Base-by-base conservation (phyloP, 2,329 filamentous ascomycete genomes). In the Alternaria viburni region DNA sequence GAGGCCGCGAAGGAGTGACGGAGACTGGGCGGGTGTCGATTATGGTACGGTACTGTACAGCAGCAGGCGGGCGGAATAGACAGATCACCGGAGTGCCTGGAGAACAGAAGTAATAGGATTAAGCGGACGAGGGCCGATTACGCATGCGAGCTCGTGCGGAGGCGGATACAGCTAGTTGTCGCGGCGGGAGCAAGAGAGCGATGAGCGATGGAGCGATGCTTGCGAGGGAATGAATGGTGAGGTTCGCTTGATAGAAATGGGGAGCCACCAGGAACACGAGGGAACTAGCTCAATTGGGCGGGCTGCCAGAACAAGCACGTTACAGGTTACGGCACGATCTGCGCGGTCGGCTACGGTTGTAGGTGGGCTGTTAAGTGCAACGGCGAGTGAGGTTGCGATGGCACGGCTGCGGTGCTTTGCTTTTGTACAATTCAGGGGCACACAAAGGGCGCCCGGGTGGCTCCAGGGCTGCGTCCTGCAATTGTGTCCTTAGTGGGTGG, bases 41-140 rank as follows among this genome's bases (percentile, higher is more conserved):
- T 78, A 77, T 69, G 73, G 68, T 71, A 74, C 69, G 69, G 44
- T 44, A 25, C 59, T 46, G 59, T 61, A 62, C 71, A 73, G 73
- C 69, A 68, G 68, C 69, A 68, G 68, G 64, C 68, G 67, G 73
- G 63, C 64, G 69, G 69, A 79, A 79, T 79, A 79, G 74, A 79
- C 77, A 80, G 73, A 74, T 69, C 73, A 71, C 71, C 51, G 56
- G 59, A 59, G 72, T 67, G 72, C 67, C 73, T 79, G 77, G 77
- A 79, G 77, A 78, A 77, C 55, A 66, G 67, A 79, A 78, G 70
- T 73, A 77, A 76, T 70, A 71, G 52, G 77, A 78, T 78, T 79
- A 78, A 59, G 69, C 73, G 68, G 67, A 67, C 66, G 66, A 66
- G 67, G 67, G 68, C 68, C 65, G 67, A 73, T 68, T 73, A 75